These are phyloP conservation scores for Fusarium verrucosum DNA, from an alignment of 2,329 filamentous ascomycete genomes.

Conservation along the genomic window DNA sequence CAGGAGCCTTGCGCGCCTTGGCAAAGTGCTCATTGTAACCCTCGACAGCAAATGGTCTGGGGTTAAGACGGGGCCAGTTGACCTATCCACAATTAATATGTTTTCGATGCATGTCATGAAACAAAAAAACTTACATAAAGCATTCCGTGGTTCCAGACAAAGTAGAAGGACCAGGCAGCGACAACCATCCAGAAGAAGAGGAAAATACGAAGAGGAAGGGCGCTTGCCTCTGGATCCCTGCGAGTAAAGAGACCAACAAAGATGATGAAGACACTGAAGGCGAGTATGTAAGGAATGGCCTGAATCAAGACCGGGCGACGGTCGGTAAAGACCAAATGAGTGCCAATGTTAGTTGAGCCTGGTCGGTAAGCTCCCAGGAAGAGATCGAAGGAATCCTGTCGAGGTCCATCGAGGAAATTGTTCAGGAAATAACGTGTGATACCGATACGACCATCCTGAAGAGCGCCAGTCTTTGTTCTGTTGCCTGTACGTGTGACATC, in stretches of 20 bases:
- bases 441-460: slow-evolving; percentile 89
- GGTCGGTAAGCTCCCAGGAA: slow-evolving; percentile 90
- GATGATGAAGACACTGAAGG: slow-evolving; percentile 85
- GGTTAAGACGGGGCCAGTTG: slow-evolving; percentile 98
- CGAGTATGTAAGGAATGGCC: slow-evolving; percentile 89
- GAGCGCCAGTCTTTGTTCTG: slow-evolving; percentile 82
- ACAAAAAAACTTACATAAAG: slow-evolving; percentile 81
- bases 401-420: slow-evolving; percentile 92
- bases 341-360: slow-evolving; percentile 74
- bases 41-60: slow-evolving; percentile 84
- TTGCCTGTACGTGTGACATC: slow-evolving; percentile 95
- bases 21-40: slow-evolving; percentile 87
- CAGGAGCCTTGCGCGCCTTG: slow-evolving; percentile 81
- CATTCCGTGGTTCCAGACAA: slow-evolving; percentile 86
- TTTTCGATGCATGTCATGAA: neutral
- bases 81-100: slow-evolving; percentile 65
- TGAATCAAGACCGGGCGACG: slow-evolving; percentile 87
- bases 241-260: slow-evolving; percentile 78
- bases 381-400: slow-evolving; percentile 94
- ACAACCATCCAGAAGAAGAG: slow-evolving; percentile 79
- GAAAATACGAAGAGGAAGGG: slow-evolving; percentile 85
- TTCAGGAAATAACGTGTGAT: slow-evolving; percentile 90
- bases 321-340: slow-evolving; percentile 81
- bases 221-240: slow-evolving; percentile 74
- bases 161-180: slow-evolving; percentile 75